Evolutionary conservation across 2,329 filamentous ascomycete species (phyloP).

Genomic region (Botrytis elliptica): DNA sequence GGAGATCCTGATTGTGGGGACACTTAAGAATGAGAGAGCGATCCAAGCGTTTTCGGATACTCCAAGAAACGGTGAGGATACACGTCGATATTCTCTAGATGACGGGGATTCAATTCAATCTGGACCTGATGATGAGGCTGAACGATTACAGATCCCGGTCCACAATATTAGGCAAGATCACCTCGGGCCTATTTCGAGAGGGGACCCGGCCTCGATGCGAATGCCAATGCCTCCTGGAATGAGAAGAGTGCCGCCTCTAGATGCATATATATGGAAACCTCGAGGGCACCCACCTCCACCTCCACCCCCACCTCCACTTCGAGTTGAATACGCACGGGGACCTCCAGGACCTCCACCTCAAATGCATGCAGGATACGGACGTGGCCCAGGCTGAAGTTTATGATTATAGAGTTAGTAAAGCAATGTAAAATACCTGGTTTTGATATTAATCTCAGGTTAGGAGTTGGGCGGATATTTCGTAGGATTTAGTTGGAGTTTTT

Average conservation of each 20-base stretch:
- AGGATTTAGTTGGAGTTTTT: rapidly evolving
- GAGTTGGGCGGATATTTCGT: not conserved
- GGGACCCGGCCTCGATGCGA: not conserved
- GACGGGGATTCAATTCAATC: not conserved
- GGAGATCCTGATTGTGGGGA: not conserved
- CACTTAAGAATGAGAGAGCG: not conserved
- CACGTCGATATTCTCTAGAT: not conserved
- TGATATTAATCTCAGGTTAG: not conserved
- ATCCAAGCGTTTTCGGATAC: not conserved
- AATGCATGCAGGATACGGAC: not conserved
- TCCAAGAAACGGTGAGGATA: not conserved
- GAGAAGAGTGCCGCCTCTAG: not conserved
- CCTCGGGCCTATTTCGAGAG: not conserved
- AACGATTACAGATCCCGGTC: not conserved
- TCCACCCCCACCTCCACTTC: not conserved
- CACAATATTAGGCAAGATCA: not conserved
- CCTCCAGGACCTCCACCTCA: not conserved
- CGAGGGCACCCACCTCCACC: too few species aligned
- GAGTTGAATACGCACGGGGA: not conserved
- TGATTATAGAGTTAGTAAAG: not conserved
- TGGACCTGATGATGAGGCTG: not conserved
- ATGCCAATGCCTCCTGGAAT: too few species aligned
- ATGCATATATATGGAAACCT: not conserved
- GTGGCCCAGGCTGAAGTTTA: not conserved
- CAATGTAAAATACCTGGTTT: not conserved